phyloP scores from a whole-genome alignment of 2,329 filamentous ascomycete species.

The Pseudopyricularia cyperi region DNA sequence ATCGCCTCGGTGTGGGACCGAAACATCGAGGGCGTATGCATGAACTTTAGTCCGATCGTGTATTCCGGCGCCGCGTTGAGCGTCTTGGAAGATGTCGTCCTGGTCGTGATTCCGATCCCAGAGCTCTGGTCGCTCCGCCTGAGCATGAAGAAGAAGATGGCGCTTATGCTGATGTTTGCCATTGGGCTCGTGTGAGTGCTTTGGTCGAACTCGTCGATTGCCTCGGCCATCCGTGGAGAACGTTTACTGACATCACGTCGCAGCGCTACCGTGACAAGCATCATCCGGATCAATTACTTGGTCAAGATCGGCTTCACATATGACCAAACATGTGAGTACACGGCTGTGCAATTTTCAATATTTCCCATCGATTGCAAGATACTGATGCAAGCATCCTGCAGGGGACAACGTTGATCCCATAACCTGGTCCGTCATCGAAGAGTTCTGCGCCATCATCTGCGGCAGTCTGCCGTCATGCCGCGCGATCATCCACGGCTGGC shows the following conservation, averaged over 20 bases:
- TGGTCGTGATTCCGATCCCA: conserved; percentile 27
- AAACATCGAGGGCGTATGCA: conserved; percentile 36
- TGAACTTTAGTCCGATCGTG: conserved; percentile 29
- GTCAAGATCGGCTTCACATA: conserved; percentile 1
- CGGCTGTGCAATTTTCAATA: no score
- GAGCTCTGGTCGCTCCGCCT: conserved; percentile 24
- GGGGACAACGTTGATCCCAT: conserved; percentile 3
- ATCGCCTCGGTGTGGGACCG: conserved; percentile 34
- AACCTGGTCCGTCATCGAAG: conserved; percentile 2
- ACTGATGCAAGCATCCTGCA: neutral
- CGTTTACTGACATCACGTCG: neutral
- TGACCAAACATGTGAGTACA: neutral
- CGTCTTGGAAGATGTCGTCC: conserved; percentile 26
- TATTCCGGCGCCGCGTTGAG: conserved; percentile 33
- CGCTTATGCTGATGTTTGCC: conserved; percentile 29
- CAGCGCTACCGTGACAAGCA: conserved; percentile 2
- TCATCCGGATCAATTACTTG: neutral
- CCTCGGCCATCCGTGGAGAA: neutral
- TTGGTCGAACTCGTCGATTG: no score
- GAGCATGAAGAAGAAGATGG: conserved; percentile 29
- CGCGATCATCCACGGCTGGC: neutral
- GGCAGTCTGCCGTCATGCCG: conserved; percentile 2
- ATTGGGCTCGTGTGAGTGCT: conserved; percentile 21
- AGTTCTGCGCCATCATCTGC: conserved; percentile 3
- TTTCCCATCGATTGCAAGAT: neutral